Evolutionary conservation across 78 protist genomes (phyloP).

Genomic region (Chrysochromulina tobinii): DNA sequence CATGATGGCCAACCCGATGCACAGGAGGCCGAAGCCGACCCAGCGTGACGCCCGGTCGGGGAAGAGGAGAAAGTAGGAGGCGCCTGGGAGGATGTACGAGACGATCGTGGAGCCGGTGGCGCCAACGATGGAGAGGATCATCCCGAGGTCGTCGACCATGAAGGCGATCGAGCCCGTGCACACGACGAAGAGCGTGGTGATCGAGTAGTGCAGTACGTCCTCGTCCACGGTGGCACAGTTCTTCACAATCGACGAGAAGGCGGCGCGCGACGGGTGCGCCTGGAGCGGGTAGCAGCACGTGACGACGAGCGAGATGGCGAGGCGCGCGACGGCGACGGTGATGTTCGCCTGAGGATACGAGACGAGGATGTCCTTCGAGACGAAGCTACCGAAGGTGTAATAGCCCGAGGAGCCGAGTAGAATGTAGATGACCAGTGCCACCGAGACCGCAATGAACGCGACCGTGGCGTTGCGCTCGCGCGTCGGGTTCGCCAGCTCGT

Average conservation of each 20-base stretch:
- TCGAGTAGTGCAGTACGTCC: not conserved
- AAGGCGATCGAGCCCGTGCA: not conserved
- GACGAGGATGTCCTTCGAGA: not conserved
- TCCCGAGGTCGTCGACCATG: not conserved
- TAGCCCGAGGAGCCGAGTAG: not conserved
- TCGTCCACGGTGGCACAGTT: not conserved
- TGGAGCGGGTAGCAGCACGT: slow-evolving; percentile 37
- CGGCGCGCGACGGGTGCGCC: slow-evolving; percentile 17
- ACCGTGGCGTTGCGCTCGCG: not conserved
- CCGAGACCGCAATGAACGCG: not conserved
- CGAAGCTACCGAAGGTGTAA: not conserved
- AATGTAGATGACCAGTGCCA: not conserved
- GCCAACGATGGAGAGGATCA: not conserved
- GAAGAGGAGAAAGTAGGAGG: too few relatives aligned
- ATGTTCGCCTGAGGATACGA: not conserved
- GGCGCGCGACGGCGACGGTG: not conserved
- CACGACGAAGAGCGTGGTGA: not conserved
- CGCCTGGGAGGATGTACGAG: too few relatives aligned
- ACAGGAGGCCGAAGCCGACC: too few relatives aligned
- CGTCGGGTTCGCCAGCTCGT: not conserved
- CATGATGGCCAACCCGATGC: too few relatives aligned
- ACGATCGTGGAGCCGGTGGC: too few relatives aligned
- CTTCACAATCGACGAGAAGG: not conserved
- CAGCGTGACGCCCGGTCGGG: too few relatives aligned
- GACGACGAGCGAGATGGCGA: not conserved